phyloP scores from a whole-genome alignment of 805 yeast species.

The Wickerhamiella dianesei region DNA sequence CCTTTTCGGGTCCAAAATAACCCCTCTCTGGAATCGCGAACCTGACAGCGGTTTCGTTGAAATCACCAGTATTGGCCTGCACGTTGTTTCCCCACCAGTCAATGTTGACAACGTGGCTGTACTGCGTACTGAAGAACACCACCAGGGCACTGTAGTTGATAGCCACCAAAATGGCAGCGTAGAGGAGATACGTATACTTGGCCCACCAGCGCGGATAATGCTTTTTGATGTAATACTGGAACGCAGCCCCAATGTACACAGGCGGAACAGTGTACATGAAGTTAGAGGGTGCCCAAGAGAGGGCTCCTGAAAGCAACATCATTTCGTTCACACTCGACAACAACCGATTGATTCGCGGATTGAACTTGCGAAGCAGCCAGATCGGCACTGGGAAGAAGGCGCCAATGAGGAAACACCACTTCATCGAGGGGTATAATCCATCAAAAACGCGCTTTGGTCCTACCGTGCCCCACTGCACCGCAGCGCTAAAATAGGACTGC shows the following conservation, averaged over 20 bases:
- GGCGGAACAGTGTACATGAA: conserved; percentile 33
- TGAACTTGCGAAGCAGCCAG: conserved; percentile 12
- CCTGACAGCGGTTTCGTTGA: conserved; percentile 11
- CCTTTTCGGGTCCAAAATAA: conserved; percentile 19
- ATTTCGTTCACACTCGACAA: conserved; percentile 15
- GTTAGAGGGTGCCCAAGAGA: conserved; percentile 34
- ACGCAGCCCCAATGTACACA: conserved; percentile 28
- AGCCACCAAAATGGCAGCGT: conserved; percentile 39
- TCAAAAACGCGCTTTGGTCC: conserved; percentile 42
- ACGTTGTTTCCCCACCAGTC: conserved; percentile 39
- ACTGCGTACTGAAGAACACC: conserved; percentile 32
- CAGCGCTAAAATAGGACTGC: conserved; percentile 35
- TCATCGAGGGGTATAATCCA: conserved; percentile 45
- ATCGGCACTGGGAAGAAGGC: conserved; percentile 18
- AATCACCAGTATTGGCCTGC: conserved; percentile 9
- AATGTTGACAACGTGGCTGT: conserved; percentile 24
- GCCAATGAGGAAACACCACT: conserved; percentile 54
- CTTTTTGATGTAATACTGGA: conserved; percentile 34
- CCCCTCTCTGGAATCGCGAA: conserved; percentile 16
- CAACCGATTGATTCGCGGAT: conserved; percentile 10
- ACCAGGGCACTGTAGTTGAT: conserved; percentile 37
- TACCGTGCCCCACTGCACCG: conserved; percentile 45
- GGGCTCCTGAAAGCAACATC: conserved; percentile 10
- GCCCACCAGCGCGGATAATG: conserved; percentile 40
- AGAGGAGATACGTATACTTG: conserved; percentile 37